Percentiles rank a stretch among this genome's conserved stretches.
Conservation (phyloP, 208 protist genomes). For the Leishmania tarentolae region DNA sequence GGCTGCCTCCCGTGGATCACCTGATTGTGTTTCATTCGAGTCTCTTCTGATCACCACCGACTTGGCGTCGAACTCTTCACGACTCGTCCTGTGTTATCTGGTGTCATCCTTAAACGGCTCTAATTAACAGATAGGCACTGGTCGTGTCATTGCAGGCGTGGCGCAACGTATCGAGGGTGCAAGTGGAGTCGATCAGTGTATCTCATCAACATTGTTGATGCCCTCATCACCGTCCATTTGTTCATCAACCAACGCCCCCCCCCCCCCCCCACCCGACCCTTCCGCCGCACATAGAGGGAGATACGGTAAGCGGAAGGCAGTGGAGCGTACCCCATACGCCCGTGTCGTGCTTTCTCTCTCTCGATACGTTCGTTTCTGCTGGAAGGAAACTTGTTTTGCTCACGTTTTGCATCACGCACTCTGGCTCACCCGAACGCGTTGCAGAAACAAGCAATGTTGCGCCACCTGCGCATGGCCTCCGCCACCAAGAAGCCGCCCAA, state of each 20-base stretch:
- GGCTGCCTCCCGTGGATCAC: neutral
- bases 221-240: neutral
- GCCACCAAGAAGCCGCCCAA: constrained; percentile 19
- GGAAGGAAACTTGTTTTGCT: neutral
- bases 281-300: neutral
- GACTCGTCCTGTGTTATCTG: neutral
- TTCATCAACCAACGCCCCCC: neutral
- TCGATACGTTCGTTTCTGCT: neutral
- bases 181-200: neutral
- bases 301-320: neutral
- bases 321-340: neutral
- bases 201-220: neutral
- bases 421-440: neutral
- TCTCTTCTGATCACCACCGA: neutral
- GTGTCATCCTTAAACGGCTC: neutral
- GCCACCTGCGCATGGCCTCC: constrained; percentile 54
- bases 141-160: neutral
- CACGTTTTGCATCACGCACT: neutral
- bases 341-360: neutral
- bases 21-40: neutral
- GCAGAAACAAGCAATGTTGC: constrained; percentile 34
- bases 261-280: no score
- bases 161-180: neutral
- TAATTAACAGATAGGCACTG: neutral
- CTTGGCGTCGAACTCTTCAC: neutral